Evolutionary conservation across 768 basidiomycete genomes (phyloP), one percentile per base, ranked within the genome.

Genomic region (Lactarius evosmus): DNA sequence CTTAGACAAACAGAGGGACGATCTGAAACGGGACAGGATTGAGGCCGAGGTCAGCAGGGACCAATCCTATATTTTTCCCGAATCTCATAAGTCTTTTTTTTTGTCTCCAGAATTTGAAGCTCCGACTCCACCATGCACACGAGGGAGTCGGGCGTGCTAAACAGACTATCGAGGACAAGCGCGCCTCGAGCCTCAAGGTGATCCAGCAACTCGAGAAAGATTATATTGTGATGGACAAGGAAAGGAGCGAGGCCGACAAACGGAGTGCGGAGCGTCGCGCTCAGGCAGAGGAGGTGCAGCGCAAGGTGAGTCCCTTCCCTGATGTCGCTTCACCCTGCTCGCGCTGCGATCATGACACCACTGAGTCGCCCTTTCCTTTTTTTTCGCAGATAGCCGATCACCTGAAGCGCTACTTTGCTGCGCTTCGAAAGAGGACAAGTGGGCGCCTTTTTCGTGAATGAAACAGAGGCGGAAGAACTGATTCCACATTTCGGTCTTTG

Each of bases 121-220:
- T 93, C 56, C 84, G 91, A n/a, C 78, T 83, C 66, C 87, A 88
- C 64, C 93, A 95, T 72, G 94, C 94, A 4, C 81, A 85, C 52
- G 89, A 92, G 68, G 94, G 93, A 74, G 81, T 94, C 9, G 85
- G 88, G 61, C 84, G 91, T 30, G 88, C 89, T 0, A 86, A 91
- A 70, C 81, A 83, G 65, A 88, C 90, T 66, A 87, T 87, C 7
- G 89, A 91, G 73, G 93, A 95, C 61, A 90, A 89, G 73, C 86
- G 88, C 60, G 70, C 79, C 14, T 82, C 86, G n/a, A 88, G 85
- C 69, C 86, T 88, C 66, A 80, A 83, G 63, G 88, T 85, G 7
- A 86, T 95, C 61, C 87, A 89, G 56, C 82, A 85, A 14, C 78
- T 96, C 22, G 86, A 93, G 71, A 80, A 76, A 40, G 90, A 94